phyloP scores from a whole-genome alignment of 768 basidiomycete species.

The Tulasnella sp. region DNA sequence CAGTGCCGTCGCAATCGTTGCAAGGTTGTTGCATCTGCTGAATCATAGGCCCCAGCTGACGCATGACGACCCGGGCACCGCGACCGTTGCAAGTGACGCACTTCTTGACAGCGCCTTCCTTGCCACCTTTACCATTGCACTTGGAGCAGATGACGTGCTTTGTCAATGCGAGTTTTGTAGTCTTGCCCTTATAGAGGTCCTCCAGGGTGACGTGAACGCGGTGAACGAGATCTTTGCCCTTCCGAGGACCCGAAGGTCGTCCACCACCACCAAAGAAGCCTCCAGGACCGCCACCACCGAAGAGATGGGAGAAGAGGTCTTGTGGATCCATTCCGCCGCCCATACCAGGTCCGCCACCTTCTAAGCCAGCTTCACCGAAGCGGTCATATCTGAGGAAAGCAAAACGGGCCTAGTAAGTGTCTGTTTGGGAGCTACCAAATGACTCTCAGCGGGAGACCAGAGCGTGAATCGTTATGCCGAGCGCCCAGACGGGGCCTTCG shows the following conservation, averaged over 20 bases:
- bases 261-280: conserved; percentile 47
- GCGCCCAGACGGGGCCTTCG: not conserved
- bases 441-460: not conserved
- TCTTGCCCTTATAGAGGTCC: conserved; percentile 98
- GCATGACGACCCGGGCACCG: conserved; percentile 81
- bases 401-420: not conserved
- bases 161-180: conserved; percentile 92
- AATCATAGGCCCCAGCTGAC: conserved; percentile 99
- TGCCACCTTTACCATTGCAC: conserved; percentile 95
- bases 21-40: conserved; percentile 97
- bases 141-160: conserved; percentile 89
- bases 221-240: conserved; percentile 97
- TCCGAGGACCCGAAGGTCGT: conserved; percentile 60
- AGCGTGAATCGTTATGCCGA: not conserved
- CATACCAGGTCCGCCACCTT: conserved; percentile 46
- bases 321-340: conserved; percentile 90
- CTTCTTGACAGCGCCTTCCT: conserved; percentile 84
- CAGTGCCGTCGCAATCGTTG: conserved; percentile 87
- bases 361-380: conserved; percentile 85
- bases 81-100: conserved; percentile 79
- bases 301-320: conserved; percentile 96
- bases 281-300: conserved; percentile 55
- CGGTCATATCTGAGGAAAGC: conserved; percentile 55
- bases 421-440: not conserved
- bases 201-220: conserved; percentile 94